A percentile compares a stretch with the other conserved stretches of the same genome.
Evolutionary conservation across 1,139 yeast species (phyloP).

Genomic region (Kodamaea ohmeri): DNA sequence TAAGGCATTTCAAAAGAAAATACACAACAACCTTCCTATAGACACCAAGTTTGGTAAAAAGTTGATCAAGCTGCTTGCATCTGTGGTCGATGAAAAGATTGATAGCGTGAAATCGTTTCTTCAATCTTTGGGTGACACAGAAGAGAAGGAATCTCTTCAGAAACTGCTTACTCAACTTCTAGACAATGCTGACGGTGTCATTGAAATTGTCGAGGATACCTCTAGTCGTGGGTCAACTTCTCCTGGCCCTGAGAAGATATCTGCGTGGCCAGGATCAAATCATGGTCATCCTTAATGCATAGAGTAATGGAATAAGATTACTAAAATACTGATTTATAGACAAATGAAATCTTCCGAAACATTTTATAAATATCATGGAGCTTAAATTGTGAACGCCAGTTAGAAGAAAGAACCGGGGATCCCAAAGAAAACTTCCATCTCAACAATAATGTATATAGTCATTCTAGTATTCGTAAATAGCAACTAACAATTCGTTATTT

Average conservation of each 20-base stretch:
- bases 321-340: no score
- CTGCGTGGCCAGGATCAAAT: constrained; percentile 70
- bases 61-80: constrained; percentile 44
- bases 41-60: constrained; percentile 54
- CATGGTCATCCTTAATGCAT: constrained; percentile 55
- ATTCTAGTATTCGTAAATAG: background rate
- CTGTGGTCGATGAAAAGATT: constrained; percentile 41
- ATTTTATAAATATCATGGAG: no score
- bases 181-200: constrained; percentile 18
- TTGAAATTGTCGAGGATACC: constrained; percentile 22
- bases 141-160: constrained; percentile 15
- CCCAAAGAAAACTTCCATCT: no score
- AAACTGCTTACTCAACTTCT: constrained; percentile 20
- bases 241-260: constrained; percentile 41
- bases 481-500: background rate
- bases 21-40: constrained; percentile 48
- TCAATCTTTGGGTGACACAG: constrained; percentile 13
- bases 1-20: constrained; percentile 39
- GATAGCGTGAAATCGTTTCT: constrained; percentile 14
- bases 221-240: constrained; percentile 31
- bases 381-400: no score
- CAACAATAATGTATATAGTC: background rate
- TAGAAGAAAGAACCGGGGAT: no score
- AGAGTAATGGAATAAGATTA: background rate
- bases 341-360: no score